Percentiles rank a stretch among this genome's conserved stretches.
phyloP scores from a whole-genome alignment of 345 rosid genomes.

The Arabidopsis suecica region DNA sequence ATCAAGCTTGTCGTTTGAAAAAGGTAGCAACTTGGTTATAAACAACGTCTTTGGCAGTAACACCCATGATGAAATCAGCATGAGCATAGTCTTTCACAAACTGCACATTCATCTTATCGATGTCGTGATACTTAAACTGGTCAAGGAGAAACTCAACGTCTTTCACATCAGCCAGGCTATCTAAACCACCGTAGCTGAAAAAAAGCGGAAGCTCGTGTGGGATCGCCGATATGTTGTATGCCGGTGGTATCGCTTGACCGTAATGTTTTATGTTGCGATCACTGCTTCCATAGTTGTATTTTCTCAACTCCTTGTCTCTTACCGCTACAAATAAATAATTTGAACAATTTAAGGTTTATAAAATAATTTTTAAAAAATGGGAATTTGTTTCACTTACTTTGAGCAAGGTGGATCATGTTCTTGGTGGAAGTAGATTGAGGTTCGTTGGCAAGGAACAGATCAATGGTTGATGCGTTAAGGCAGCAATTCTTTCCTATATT shows the following conservation, averaged over 20 bases:
- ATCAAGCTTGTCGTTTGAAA: conserved; percentile 55
- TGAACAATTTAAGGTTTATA: not conserved
- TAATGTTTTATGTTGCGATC: conserved; percentile 59
- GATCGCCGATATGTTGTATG: conserved; percentile 78
- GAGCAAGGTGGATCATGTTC: conserved; percentile 87
- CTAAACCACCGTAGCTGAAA: conserved; percentile 77
- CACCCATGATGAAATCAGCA: conserved; percentile 88
- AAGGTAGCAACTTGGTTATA: conserved; percentile 64
- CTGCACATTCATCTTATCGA: conserved; percentile 63
- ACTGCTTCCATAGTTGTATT: conserved; percentile 72
- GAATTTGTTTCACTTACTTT: conserved; percentile 56
- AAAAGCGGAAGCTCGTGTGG: conserved; percentile 70
- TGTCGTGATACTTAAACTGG: conserved; percentile 68
- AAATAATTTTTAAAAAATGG: not conserved
- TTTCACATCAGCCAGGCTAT: conserved; percentile 64
- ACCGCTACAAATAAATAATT: conserved; percentile 52
- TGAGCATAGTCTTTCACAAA: conserved; percentile 74
- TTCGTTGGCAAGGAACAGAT: conserved; percentile 58
- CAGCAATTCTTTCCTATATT: conserved; percentile 81
- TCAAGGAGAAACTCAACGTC: conserved; percentile 72
- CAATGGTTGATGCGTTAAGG: conserved; percentile 70
- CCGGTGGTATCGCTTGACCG: conserved; percentile 66
- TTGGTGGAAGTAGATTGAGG: conserved; percentile 88
- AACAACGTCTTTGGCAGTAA: conserved; percentile 79
- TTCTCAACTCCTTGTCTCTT: conserved; percentile 64